phyloP scores from a whole-genome alignment of 2,329 filamentous ascomycete species.

The Chaetomiaceae sp. region DNA sequence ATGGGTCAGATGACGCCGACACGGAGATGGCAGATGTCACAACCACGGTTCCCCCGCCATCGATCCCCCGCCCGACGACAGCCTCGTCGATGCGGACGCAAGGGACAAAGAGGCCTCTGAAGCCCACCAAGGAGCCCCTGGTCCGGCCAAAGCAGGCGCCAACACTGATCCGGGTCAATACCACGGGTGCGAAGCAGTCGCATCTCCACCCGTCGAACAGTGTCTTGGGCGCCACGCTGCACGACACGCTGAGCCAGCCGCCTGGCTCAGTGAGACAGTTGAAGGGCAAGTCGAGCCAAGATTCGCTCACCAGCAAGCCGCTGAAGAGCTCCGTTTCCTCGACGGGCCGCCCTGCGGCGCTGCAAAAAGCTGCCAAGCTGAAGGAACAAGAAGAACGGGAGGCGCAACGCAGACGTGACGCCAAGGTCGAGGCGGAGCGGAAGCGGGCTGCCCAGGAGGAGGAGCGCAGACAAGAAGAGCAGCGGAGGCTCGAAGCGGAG shows the following conservation, averaged over 20 bases:
- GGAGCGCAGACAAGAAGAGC: conserved; percentile 40
- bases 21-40: conserved; percentile 54
- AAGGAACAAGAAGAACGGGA: conserved; percentile 82
- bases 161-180: conserved; percentile 68
- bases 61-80: conserved; percentile 49
- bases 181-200: conserved; percentile 53
- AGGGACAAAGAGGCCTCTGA: conserved; percentile 55
- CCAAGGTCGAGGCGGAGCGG: conserved; percentile 66
- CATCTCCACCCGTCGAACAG: conserved; percentile 57
- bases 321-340: conserved; percentile 63
- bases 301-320: conserved; percentile 55
- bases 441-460: conserved; percentile 55
- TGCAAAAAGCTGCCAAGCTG: conserved; percentile 72
- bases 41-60: conserved; percentile 54
- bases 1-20: conserved; percentile 40
- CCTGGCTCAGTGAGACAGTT: conserved; percentile 36
- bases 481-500: conserved; percentile 37
- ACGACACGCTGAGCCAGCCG: conserved; percentile 46
- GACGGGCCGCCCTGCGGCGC: conserved; percentile 61
- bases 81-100: conserved; percentile 43
- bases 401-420: conserved; percentile 70
- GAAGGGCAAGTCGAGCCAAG: conserved; percentile 63
- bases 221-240: conserved; percentile 51
- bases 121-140: conserved; percentile 55
- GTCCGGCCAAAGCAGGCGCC: conserved; percentile 61